Conservation (phyloP, 495 filamentous ascomycete genomes). For the Lineolata rhizophorae region DNA sequence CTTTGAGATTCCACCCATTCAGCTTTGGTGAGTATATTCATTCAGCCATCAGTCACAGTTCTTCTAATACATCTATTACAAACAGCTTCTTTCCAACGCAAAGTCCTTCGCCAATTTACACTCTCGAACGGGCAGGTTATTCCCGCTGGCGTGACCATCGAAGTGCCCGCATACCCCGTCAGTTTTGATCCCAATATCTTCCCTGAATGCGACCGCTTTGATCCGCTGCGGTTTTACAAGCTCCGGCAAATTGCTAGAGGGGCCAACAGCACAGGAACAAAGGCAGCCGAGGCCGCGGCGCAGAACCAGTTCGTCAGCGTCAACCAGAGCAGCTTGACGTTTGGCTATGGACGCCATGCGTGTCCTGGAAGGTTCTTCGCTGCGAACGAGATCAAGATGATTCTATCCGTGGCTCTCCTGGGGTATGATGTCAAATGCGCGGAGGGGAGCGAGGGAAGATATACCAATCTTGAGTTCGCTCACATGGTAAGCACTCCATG, state of each 20-base stretch:
- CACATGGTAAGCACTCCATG: too few relatives aligned
- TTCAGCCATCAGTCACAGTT: not conserved
- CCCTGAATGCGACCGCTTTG: conserved; percentile 1
- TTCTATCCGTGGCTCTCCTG: conserved; percentile 21
- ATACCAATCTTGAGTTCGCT: too few relatives aligned
- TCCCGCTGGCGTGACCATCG: too few relatives aligned
- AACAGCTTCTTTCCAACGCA: not conserved
- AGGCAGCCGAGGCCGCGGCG: too few relatives aligned
- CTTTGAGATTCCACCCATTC: not conserved
- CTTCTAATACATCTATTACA: not conserved
- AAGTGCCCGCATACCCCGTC: too few relatives aligned
- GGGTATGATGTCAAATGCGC: conserved; percentile 19
- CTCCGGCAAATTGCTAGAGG: too few relatives aligned
- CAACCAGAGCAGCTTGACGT: not conserved
- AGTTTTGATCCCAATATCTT: not conserved
- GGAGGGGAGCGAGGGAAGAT: not conserved
- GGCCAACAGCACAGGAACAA: not conserved
- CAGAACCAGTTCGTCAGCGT: conserved; percentile 1
- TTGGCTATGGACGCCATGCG: conserved; percentile 15
- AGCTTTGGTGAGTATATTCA: not conserved
- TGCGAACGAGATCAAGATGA: conserved; percentile 25
- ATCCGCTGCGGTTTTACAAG: not conserved
- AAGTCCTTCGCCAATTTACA: not conserved
- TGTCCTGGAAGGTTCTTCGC: conserved; percentile 35
- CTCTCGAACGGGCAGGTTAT: conserved; percentile 1